Evolutionary conservation across 768 basidiomycete genomes (phyloP).

Genomic region (Auriculariales sp.): DNA sequence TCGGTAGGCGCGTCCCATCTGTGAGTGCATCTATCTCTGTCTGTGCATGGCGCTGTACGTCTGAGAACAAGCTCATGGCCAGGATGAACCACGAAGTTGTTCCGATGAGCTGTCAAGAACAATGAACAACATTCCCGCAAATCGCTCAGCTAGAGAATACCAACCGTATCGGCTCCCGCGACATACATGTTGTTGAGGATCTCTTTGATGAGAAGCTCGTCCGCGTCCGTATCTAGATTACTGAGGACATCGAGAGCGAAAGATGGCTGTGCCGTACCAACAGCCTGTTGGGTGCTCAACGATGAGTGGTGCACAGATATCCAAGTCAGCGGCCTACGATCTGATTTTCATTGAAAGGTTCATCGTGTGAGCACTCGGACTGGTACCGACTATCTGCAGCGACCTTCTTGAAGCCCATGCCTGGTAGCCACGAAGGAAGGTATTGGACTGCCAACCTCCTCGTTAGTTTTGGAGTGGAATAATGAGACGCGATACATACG

Average conservation of each 20-base stretch:
- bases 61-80: conserved; percentile 13
- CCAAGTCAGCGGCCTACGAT: background rate
- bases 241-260: background rate
- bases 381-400: background rate
- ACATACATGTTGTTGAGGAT: background rate
- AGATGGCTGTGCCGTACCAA: background rate
- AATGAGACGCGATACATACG: background rate
- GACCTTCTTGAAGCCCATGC: background rate
- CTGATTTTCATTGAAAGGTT: background rate
- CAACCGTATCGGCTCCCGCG: background rate
- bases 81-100: conserved; percentile 47
- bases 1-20: conserved; percentile 12
- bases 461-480: too few relatives aligned
- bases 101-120: background rate
- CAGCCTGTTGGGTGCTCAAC: background rate
- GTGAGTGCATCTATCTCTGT: conserved; percentile 13
- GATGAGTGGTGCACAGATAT: background rate
- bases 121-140: background rate
- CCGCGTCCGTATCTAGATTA: background rate
- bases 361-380: background rate
- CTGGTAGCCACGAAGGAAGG: background rate
- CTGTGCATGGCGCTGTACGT: conserved; percentile 11
- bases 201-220: background rate
- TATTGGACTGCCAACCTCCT: background rate
- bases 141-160: background rate